Conservation (phyloP, 441 rosid species). For the Aleurites moluccanus region DNA sequence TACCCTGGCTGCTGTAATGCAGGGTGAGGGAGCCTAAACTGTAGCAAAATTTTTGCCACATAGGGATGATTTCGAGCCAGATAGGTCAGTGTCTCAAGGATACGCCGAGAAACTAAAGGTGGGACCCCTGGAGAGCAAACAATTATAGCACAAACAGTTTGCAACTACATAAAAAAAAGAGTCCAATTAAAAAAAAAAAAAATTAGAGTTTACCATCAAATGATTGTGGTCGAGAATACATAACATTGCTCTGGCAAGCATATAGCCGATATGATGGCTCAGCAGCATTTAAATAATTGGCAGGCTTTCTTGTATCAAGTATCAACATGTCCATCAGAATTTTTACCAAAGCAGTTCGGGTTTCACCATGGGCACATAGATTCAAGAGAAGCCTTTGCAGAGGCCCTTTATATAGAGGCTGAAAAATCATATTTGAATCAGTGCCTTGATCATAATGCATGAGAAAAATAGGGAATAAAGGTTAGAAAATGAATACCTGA, state of each 20-base stretch:
- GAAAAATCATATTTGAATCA: slow-evolving; percentile 28
- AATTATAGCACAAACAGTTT: background rate
- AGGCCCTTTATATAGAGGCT: slow-evolving; percentile 96
- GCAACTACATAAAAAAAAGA: background rate
- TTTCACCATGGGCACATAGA: slow-evolving; percentile 86
- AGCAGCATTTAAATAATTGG: slow-evolving; percentile 40
- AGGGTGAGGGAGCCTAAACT: slow-evolving; percentile 59
- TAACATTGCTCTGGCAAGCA: slow-evolving; percentile 90
- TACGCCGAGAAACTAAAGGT: slow-evolving; percentile 90
- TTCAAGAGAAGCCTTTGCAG: slow-evolving; percentile 94
- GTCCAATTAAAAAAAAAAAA: background rate
- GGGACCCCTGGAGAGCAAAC: slow-evolving; percentile 67
- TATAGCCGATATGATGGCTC: slow-evolving; percentile 87
- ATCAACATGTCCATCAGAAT: slow-evolving; percentile 91
- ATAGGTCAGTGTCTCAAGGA: slow-evolving; percentile 87
- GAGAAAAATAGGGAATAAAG: slow-evolving; percentile 1
- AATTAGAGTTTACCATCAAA: slow-evolving; percentile 67
- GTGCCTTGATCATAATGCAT: slow-evolving; percentile 18
- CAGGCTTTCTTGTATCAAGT: slow-evolving; percentile 68
- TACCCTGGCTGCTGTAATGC: slow-evolving; percentile 36
- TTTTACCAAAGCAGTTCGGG: slow-evolving; percentile 76
- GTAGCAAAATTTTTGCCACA: slow-evolving; percentile 84
- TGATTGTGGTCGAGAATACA: slow-evolving; percentile 94
- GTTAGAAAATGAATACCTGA: slow-evolving; percentile 60
- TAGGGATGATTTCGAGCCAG: slow-evolving; percentile 85